These are phyloP conservation scores for Pseudopediastrum boryanum DNA, from an alignment of 139 green algal species.

Conservation along the genomic window DNA sequence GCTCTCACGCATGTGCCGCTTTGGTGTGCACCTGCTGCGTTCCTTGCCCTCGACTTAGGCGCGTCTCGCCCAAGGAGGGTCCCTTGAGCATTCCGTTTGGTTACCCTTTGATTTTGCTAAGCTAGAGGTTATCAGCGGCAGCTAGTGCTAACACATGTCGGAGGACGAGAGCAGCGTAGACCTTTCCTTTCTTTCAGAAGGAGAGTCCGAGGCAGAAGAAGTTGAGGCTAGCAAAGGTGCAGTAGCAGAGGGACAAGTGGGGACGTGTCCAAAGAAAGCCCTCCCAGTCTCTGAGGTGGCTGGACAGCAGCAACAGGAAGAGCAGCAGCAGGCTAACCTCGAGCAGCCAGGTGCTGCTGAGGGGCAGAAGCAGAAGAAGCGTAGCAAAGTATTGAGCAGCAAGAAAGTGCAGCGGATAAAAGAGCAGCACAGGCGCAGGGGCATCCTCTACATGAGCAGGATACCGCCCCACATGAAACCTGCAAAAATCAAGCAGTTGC, in stretches of 20 bases:
- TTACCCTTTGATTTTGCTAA: too few species aligned
- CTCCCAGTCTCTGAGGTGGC: not conserved
- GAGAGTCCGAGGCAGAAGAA: constrained; percentile 1
- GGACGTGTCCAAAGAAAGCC: not conserved
- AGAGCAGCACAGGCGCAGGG: constrained; percentile 50
- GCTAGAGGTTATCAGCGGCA: too few species aligned
- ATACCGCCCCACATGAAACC: constrained; percentile 82
- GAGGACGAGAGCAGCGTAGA: constrained; percentile 1
- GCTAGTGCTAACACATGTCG: too few species aligned
- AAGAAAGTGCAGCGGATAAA: constrained; percentile 59
- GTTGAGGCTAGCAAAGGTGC: not conserved
- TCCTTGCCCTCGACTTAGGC: too few species aligned
- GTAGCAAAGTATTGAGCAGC: constrained; percentile 52
- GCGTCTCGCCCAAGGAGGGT: too few species aligned
- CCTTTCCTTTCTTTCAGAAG: not conserved
- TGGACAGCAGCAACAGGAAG: constrained; percentile 10
- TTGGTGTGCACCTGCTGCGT: too few species aligned
- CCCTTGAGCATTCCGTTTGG: too few species aligned
- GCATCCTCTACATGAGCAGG: constrained; percentile 88
- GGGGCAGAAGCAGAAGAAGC: constrained; percentile 26
- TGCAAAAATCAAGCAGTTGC: constrained; percentile 88
- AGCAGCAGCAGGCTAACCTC: not conserved
- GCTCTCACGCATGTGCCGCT: too few species aligned
- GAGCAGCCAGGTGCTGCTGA: not conserved
- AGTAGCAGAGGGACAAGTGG: not conserved